Conservation (phyloP, 2,329 filamentous ascomycete genomes). For the Neonectria faginata region DNA sequence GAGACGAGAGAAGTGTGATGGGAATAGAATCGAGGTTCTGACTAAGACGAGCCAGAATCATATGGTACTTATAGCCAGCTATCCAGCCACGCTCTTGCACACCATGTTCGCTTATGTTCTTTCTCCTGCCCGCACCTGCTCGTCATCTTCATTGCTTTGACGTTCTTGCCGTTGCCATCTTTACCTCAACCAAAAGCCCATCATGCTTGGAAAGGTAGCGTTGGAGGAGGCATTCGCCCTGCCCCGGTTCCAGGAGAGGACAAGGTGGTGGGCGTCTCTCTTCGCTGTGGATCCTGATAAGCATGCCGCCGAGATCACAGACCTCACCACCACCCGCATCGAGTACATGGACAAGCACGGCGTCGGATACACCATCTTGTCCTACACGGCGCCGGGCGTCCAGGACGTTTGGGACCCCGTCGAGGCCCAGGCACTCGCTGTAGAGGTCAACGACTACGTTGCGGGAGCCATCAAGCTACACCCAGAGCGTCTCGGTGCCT, state of each 20-base stretch:
- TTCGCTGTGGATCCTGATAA: conserved; percentile 70
- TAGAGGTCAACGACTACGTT: conserved; percentile 57
- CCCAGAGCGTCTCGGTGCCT: conserved; percentile 59
- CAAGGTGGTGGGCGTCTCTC: conserved; percentile 70
- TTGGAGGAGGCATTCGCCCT: conserved; percentile 73
- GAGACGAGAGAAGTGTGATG: background rate
- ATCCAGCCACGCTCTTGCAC: background rate
- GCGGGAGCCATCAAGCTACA: conserved; percentile 53
- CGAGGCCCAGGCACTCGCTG: conserved; percentile 56
- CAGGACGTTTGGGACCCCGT: conserved; percentile 58
- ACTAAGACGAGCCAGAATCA: background rate
- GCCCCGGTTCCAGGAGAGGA: conserved; percentile 68
- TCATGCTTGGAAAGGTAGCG: conserved; percentile 70
- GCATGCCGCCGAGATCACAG: conserved; percentile 66
- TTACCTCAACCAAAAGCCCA: conserved; percentile 12
- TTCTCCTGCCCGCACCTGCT: background rate
- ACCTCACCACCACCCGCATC: conserved; percentile 55
- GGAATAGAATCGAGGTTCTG: background rate
- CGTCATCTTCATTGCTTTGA: no score
- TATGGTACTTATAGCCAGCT: background rate
- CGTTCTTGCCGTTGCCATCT: no score
- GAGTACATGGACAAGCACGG: conserved; percentile 59
- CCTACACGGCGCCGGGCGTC: conserved; percentile 61
- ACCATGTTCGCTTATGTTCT: background rate
- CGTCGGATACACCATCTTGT: conserved; percentile 61